Percentiles rank a stretch among this genome's conserved stretches.
Evolutionary conservation across 2,329 filamentous ascomycete species (phyloP).

Genomic region (Trichoderma atrobrunneum): DNA sequence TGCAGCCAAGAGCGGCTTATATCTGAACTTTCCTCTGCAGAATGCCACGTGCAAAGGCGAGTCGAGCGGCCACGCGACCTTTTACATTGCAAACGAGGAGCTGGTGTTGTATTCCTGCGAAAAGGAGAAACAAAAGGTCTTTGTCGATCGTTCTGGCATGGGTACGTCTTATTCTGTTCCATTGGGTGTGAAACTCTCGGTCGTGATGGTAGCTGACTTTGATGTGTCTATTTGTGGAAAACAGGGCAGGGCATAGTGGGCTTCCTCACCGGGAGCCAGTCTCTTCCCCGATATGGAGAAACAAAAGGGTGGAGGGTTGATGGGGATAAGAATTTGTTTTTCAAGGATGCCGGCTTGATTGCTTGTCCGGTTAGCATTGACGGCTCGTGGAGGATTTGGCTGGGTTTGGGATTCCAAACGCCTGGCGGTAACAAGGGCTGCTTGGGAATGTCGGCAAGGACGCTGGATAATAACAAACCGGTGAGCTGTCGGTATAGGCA

Average conservation of each 20-base stretch:
- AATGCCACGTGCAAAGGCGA: conserved; percentile 48
- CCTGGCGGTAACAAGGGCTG: conserved; percentile 40
- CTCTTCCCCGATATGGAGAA: conserved; percentile 42
- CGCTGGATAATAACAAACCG: conserved; percentile 30
- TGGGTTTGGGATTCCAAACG: conserved; percentile 30
- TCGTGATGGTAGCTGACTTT: not conserved
- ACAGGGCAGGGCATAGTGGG: conserved; percentile 51
- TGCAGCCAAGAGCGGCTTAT: conserved; percentile 44
- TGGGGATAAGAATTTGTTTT: conserved; percentile 42
- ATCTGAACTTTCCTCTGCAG: conserved; percentile 43
- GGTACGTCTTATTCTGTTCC: conserved; percentile 37
- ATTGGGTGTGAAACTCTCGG: not conserved
- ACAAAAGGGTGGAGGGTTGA: conserved; percentile 47
- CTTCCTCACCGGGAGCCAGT: conserved; percentile 46
- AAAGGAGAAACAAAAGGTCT: conserved; percentile 47
- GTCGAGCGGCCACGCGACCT: conserved; percentile 45
- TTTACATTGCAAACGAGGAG: conserved; percentile 45
- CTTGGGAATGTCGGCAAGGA: conserved; percentile 35
- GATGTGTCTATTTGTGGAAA: not conserved
- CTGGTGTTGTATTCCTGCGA: conserved; percentile 47
- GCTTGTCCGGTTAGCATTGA: conserved; percentile 51
- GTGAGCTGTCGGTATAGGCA: conserved; percentile 38
- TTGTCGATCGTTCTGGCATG: conserved; percentile 57
- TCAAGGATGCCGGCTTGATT: conserved; percentile 44
- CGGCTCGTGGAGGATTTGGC: conserved; percentile 43